Conservation (phyloP, 179 eudicot species). For the Silene vulgaris region DNA sequence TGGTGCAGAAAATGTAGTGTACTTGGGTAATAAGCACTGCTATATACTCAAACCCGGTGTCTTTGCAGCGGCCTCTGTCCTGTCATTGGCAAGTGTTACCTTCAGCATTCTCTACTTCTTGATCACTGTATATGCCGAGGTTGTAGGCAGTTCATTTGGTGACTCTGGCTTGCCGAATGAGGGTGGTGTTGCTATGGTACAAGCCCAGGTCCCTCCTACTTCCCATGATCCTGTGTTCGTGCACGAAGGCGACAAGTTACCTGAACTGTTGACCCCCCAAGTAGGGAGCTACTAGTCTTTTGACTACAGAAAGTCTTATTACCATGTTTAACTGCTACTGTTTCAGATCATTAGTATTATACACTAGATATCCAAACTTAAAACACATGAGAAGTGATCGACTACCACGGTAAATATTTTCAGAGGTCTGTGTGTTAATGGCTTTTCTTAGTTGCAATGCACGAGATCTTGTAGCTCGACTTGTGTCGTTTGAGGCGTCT, state of each 20-base stretch:
- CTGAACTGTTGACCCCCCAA: constrained; percentile 19
- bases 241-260: constrained; percentile 79
- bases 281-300: too few species aligned
- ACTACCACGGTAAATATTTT: too few species aligned
- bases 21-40: constrained; percentile 59
- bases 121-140: constrained; percentile 40
- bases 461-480: too few species aligned
- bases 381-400: too few species aligned
- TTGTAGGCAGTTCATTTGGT: neutral
- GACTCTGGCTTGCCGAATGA: constrained; percentile 35
- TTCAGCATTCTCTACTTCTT: constrained; percentile 56
- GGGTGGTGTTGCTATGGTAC: constrained; percentile 77
- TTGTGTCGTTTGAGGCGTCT: too few species aligned
- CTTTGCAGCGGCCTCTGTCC: constrained; percentile 61
- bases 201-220: constrained; percentile 58
- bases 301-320: too few species aligned
- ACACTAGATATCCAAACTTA: too few species aligned
- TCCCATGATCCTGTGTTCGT: constrained; percentile 74
- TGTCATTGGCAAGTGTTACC: constrained; percentile 59
- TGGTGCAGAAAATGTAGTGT: constrained; percentile 36
- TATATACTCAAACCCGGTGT: constrained; percentile 83
- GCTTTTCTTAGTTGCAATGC: too few species aligned
- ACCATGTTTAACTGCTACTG: too few species aligned
- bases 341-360: too few species aligned
- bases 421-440: too few species aligned